phyloP scores from a whole-genome alignment of 805 yeast species.

The Barnettozyma californica region DNA sequence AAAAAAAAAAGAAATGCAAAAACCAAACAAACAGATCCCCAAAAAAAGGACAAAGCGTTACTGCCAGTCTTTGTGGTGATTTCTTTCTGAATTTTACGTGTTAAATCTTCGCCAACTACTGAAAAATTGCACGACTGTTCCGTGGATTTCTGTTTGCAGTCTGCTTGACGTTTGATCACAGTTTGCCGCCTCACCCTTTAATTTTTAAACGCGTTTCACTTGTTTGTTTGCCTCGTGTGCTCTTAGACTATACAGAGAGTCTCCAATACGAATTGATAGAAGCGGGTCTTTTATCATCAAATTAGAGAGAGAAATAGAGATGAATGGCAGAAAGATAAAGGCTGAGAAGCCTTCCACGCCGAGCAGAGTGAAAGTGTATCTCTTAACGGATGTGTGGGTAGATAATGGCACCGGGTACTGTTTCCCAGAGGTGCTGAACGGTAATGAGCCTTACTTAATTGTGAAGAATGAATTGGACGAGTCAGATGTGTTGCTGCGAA shows the following conservation, averaged over 20 bases:
- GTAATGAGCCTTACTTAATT: conserved; percentile 48
- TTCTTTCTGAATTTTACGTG: not conserved
- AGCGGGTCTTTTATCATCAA: conserved; percentile 5
- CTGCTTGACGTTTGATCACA: not conserved
- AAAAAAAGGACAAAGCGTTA: not conserved
- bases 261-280: not conserved
- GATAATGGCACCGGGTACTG: conserved; percentile 94
- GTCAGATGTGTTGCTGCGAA: conserved; percentile 52
- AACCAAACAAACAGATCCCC: not conserved
- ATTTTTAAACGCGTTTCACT: not conserved
- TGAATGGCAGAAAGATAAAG: not conserved
- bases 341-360: conserved; percentile 32
- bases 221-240: conserved; percentile 1
- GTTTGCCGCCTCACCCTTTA: not conserved
- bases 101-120: not conserved
- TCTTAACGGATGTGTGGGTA: conserved; percentile 78
- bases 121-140: not conserved
- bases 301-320: not conserved
- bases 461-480: conserved; percentile 69
- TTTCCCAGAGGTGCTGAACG: conserved; percentile 54
- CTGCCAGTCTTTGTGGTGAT: not conserved
- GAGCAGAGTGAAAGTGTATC: conserved; percentile 87
- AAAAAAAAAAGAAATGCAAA: not conserved
- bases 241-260: not conserved
- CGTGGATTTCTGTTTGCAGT: not conserved